A percentile compares a stretch with the other conserved stretches of the same genome.
phyloP scores from a whole-genome alignment of 371 early-diverging fungal species.

The Mucor circinelloides region DNA sequence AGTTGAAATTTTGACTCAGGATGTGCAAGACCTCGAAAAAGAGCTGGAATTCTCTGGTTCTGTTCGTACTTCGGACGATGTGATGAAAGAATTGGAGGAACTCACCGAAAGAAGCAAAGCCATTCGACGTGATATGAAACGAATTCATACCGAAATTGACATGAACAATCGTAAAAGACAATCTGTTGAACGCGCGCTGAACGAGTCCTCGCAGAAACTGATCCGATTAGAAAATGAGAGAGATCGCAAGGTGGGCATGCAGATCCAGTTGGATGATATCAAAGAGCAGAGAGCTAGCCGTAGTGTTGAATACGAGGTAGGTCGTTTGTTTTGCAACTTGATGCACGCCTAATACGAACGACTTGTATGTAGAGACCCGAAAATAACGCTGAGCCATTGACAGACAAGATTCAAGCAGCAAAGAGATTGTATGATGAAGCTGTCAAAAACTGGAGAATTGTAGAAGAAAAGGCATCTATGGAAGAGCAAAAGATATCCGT shows the following conservation, averaged over 20 bases:
- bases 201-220: constrained; percentile 46
- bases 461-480: constrained; percentile 7
- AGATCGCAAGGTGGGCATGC: constrained; percentile 13
- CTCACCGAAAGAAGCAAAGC: constrained; percentile 43
- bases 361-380: constrained; percentile 6
- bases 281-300: constrained; percentile 26
- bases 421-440: constrained; percentile 37
- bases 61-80: constrained; percentile 66
- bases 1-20: constrained; percentile 32
- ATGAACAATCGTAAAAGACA: constrained; percentile 46
- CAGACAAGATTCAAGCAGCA: constrained; percentile 28
- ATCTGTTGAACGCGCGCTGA: constrained; percentile 48
- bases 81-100: constrained; percentile 63
- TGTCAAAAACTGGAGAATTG: constrained; percentile 2
- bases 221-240: constrained; percentile 30
- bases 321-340: background rate
- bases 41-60: constrained; percentile 67
- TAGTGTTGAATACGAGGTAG: constrained; percentile 13
- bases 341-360: background rate
- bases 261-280: constrained; percentile 21
- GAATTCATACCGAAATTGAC: constrained; percentile 50
- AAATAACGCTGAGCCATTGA: constrained; percentile 4
- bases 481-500: constrained; percentile 8
- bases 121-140: constrained; percentile 54
- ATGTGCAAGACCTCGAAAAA: constrained; percentile 53